phyloP scores from a whole-genome alignment of 169 alveolate species.

The Cryptosporidium sp. region DNA sequence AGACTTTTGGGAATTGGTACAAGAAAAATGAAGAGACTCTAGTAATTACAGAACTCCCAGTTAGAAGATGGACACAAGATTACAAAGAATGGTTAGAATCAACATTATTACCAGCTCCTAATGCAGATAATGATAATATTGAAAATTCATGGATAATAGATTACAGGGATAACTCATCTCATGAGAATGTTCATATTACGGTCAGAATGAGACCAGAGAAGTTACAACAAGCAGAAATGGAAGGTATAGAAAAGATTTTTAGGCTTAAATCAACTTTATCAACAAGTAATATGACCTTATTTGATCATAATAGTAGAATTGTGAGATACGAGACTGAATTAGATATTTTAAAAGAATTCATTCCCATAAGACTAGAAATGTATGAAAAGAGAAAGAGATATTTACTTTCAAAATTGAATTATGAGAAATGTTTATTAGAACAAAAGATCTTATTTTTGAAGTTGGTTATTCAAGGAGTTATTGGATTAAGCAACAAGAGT shows the following conservation, averaged over 20 bases:
- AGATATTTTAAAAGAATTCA: slow-evolving; percentile 93
- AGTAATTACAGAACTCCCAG: slow-evolving; percentile 96
- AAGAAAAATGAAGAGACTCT: slow-evolving; percentile 80
- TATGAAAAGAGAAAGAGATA: slow-evolving; percentile 91
- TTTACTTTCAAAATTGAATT: slow-evolving; percentile 86
- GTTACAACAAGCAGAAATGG: slow-evolving; percentile 78
- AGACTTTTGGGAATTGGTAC: slow-evolving; percentile 84
- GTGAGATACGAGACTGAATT: slow-evolving; percentile 90
- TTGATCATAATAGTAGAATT: slow-evolving; percentile 91
- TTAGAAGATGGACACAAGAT: slow-evolving; percentile 96
- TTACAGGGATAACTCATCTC: slow-evolving; percentile 88
- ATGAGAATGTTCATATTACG: slow-evolving; percentile 87
- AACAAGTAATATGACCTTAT: slow-evolving; percentile 94
- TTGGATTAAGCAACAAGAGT: slow-evolving; percentile 83
- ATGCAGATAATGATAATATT: slow-evolving; percentile 55
- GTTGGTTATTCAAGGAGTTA: slow-evolving; percentile 89
- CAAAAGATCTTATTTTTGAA: slow-evolving; percentile 91
- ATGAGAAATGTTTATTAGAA: slow-evolving; percentile 84
- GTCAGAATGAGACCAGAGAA: slow-evolving; percentile 85
- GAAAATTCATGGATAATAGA: slow-evolving; percentile 81
- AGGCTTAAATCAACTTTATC: slow-evolving; percentile 89
- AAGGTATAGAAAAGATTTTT: slow-evolving; percentile 93
- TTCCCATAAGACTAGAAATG: slow-evolving; percentile 89
- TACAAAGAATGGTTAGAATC: slow-evolving; percentile 93
- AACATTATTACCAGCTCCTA: slow-evolving; percentile 73